Base-by-base conservation (phyloP, 2,329 filamentous ascomycete species). In the Fusarium oxysporum region DNA sequence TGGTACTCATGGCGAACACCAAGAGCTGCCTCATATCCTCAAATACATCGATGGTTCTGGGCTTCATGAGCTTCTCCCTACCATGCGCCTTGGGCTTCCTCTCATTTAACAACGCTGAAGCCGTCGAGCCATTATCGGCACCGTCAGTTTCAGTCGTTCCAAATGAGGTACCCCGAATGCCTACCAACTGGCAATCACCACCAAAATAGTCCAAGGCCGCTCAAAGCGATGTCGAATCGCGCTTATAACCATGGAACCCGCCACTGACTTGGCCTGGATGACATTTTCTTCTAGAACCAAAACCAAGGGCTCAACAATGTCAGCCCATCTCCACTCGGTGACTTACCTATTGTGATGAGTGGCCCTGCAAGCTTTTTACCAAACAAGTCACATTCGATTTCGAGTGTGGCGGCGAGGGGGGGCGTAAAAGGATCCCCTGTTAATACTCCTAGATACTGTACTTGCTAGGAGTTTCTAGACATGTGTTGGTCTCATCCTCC, bases 351-450 rank as follows among this genome's bases (percentile, higher is more conserved):
- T 25, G 40, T 25, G 17, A 48, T 44, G 35, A 32, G 23, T 47
- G 51, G 45, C 30, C 41, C 25, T 66, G 21, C 28, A 56, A 32
- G 30, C 45, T 47, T 40, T 25, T 32, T 17, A 25, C n/a, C 33
- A 28, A 8, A 35, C 28, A 30, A n/a, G 21, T 50, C 44, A 23
- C 8, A 41, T 53, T 44, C 21, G 40, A 48, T 53, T 44, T 48
- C 25, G 23, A 58, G 55, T 51, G 47, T 65, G 69, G 56, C 60
- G 69, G 56, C 60, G 57, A 72, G 44, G 44, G 53, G 53, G 45
- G 48, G 9, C 44, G 44, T 37, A 30, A 38, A 51, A 41, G 25
- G 10, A 12, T 40, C 28, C 25, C 21, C 43, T 33, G 23, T 51
- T 53, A 30, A 33, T 23, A 50, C 28, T 48, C 16, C 28, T n/a